Conservation (phyloP, 164 flowering plant genomes). For the Chimonanthus praecox region DNA sequence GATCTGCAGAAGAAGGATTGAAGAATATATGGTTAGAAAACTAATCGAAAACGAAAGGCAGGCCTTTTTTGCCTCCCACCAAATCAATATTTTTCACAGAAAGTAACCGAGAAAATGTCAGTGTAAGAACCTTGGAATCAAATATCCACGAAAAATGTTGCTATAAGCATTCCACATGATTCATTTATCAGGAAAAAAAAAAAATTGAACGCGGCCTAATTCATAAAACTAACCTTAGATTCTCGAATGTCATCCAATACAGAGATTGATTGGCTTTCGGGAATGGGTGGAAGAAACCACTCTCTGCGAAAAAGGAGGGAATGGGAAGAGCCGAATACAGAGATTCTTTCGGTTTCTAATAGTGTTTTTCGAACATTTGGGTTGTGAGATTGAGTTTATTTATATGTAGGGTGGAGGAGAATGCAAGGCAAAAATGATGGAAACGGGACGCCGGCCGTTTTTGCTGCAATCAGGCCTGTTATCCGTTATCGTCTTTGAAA, state of each 20-base stretch:
- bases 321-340: neutral
- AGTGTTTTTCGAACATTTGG: neutral
- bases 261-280: neutral
- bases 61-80: neutral
- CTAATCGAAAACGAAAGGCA: neutral
- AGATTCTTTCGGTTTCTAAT: neutral
- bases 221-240: constrained; percentile 1
- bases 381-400: too few relatives aligned
- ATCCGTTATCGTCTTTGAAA: neutral
- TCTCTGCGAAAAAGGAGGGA: neutral
- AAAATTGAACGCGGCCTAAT: constrained; percentile 8
- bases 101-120: neutral
- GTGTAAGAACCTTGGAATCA: neutral
- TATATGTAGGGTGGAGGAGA: neutral
- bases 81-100: neutral
- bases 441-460: neutral
- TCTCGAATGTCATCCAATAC: constrained; percentile 1
- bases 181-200: neutral
- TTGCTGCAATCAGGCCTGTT: neutral
- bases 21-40: neutral
- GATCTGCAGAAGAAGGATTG: neutral
- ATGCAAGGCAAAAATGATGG: neutral
- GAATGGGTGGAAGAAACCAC: neutral
- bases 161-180: neutral
- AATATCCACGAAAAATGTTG: neutral